Conservation (phyloP, 129 eudicot species). For the Flaveria bidentis region DNA sequence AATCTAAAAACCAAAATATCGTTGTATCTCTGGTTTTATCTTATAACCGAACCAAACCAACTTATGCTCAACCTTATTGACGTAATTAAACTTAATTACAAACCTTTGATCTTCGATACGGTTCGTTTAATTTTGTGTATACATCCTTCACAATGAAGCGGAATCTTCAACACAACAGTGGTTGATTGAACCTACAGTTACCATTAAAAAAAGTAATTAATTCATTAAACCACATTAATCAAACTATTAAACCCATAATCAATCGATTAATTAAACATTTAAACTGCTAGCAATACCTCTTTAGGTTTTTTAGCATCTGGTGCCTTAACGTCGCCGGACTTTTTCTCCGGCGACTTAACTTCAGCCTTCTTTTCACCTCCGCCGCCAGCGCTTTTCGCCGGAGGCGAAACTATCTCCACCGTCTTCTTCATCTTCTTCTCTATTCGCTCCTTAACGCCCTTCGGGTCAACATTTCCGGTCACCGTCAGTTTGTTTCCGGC, state of each 20-base stretch:
- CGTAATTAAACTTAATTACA: slow-evolving; percentile 5
- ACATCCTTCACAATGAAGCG: slow-evolving; percentile 83
- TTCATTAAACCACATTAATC: slow-evolving; percentile 6
- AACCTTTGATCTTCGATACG: slow-evolving; percentile 60
- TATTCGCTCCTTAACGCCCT: slow-evolving; percentile 50
- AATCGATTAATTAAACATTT: not conserved
- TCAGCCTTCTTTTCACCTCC: slow-evolving; percentile 45
- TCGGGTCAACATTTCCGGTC: slow-evolving; percentile 66
- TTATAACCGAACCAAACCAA: no score
- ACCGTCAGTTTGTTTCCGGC: slow-evolving; percentile 57
- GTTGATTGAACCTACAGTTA: slow-evolving; percentile 45
- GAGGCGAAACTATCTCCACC: slow-evolving; percentile 77
- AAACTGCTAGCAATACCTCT: slow-evolving; percentile 44
- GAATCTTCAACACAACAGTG: slow-evolving; percentile 65
- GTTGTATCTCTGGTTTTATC: no score
- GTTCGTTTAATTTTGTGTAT: slow-evolving; percentile 59
- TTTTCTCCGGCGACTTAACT: slow-evolving; percentile 59
- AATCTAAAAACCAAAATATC: no score
- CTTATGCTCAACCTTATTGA: no score
- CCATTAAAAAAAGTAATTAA: not conserved
- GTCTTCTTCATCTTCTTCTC: slow-evolving; percentile 66
- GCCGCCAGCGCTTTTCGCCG: slow-evolving; percentile 52
- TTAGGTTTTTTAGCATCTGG: slow-evolving; percentile 55
- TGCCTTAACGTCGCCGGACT: slow-evolving; percentile 44
- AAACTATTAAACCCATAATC: not conserved